A percentile compares a stretch with the other conserved stretches of the same genome.
Conservation (phyloP, 148 eudicot genomes). For the Diospyros lotus region DNA sequence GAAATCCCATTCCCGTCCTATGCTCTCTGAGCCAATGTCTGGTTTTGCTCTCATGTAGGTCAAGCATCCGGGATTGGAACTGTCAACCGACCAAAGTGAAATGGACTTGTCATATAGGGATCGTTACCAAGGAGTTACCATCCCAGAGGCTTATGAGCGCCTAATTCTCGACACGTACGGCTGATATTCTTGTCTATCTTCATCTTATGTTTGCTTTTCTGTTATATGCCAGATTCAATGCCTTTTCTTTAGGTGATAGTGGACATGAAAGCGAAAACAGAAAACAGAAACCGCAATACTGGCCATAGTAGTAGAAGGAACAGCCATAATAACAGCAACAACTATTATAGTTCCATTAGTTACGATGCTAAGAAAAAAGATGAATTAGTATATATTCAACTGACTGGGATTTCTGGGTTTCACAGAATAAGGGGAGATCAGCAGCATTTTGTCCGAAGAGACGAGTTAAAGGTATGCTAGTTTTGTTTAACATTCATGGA, state of each 20-base stretch:
- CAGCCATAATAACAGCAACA: too few relatives aligned
- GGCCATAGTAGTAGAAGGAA: background rate
- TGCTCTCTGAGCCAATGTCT: background rate
- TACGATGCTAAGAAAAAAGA: too few relatives aligned
- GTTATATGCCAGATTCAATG: background rate
- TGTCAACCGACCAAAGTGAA: constrained; percentile 19
- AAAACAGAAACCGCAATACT: background rate
- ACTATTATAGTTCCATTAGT: too few relatives aligned
- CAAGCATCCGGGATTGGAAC: constrained; percentile 18
- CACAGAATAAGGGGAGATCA: constrained; percentile 79
- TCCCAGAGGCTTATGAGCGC: constrained; percentile 21
- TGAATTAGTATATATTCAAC: background rate
- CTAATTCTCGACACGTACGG: constrained; percentile 19
- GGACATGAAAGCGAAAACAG: background rate
- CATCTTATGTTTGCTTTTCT: background rate
- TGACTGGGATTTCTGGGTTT: background rate
- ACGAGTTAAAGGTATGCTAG: constrained; percentile 59
- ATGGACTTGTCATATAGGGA: constrained; percentile 14
- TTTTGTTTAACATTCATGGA: background rate
- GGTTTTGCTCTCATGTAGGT: constrained; percentile 6
- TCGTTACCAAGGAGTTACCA: constrained; percentile 15
- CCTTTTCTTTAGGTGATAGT: background rate
- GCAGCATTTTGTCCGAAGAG: constrained; percentile 87
- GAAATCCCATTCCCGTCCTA: too few relatives aligned
- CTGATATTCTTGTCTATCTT: background rate